Conservation (phyloP, 176 grass and related monocot species). For the Leersia perrieri region DNA sequence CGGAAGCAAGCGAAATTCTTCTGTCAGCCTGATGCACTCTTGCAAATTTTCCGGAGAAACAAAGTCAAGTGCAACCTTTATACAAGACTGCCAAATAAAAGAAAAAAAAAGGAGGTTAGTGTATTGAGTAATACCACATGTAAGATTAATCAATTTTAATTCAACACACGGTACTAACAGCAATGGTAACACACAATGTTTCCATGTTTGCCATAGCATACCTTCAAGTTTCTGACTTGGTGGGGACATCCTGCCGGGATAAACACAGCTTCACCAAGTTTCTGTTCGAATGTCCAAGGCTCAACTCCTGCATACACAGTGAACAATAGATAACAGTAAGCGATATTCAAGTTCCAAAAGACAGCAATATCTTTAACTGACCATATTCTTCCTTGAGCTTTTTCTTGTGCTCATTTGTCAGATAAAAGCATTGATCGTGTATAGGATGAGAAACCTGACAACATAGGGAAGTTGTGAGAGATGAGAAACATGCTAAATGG, state of each 20-base stretch:
- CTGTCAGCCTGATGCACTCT: slow-evolving; percentile 66
- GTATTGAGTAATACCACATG: background rate
- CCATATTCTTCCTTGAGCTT: slow-evolving; percentile 93
- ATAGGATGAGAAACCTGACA: slow-evolving; percentile 85
- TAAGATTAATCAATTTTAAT: background rate
- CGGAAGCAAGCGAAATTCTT: slow-evolving; percentile 76
- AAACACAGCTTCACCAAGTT: slow-evolving; percentile 92
- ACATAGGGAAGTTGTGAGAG: background rate
- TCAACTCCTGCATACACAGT: slow-evolving; percentile 58
- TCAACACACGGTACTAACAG: background rate
- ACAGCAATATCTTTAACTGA: slow-evolving; percentile 17
- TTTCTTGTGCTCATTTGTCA: slow-evolving; percentile 71
- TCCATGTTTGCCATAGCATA: slow-evolving; percentile 23
- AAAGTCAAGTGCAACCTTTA: slow-evolving; percentile 91
- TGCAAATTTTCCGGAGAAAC: slow-evolving; percentile 81
- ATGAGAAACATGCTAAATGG: background rate
- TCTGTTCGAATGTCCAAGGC: slow-evolving; percentile 95
- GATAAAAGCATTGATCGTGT: slow-evolving; percentile 89
- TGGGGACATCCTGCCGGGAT: slow-evolving; percentile 95
- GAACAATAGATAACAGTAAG: background rate
- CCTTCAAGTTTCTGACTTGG: slow-evolving; percentile 98
- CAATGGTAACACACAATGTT: background rate
- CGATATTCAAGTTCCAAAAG: background rate
- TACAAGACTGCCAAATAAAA: slow-evolving; percentile 64
- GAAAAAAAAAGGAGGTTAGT: background rate